A percentile compares a stretch with the other conserved stretches of the same genome.
Conservation (phyloP, 129 eudicot genomes). For the Glebionis coronaria region DNA sequence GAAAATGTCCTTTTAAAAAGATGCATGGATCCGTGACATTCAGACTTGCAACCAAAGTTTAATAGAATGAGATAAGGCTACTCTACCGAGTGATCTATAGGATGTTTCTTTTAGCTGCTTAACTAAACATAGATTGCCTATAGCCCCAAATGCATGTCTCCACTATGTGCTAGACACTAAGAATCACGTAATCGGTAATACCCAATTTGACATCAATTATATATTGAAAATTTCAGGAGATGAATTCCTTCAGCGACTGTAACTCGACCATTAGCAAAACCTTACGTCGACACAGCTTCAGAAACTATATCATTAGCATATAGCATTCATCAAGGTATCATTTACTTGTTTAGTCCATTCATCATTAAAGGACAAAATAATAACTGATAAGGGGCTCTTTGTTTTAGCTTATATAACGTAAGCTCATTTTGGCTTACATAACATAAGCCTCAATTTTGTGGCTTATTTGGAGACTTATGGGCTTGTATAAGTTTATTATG, state of each 20-base stretch:
- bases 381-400: no score
- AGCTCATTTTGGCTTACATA: no score
- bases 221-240: not conserved
- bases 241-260: not conserved
- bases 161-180: not conserved
- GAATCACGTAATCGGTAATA: constrained; percentile 22
- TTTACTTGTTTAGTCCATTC: not conserved
- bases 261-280: not conserved
- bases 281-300: constrained; percentile 7
- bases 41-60: constrained; percentile 2
- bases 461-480: no score
- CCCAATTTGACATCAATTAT: not conserved
- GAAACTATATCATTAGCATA: constrained; percentile 5
- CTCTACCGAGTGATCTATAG: not conserved
- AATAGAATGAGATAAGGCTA: not conserved
- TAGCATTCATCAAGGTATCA: constrained; percentile 11
- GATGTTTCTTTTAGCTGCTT: constrained; percentile 11
- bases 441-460: no score
- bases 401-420: no score
- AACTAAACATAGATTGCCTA: constrained; percentile 5
- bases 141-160: constrained; percentile 2
- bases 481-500: no score
- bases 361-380: no score
- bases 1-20: constrained; percentile 1
- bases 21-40: constrained; percentile 4